Conservation (phyloP, 2,329 filamentous ascomycete genomes). For the Verticillium dahliae region DNA sequence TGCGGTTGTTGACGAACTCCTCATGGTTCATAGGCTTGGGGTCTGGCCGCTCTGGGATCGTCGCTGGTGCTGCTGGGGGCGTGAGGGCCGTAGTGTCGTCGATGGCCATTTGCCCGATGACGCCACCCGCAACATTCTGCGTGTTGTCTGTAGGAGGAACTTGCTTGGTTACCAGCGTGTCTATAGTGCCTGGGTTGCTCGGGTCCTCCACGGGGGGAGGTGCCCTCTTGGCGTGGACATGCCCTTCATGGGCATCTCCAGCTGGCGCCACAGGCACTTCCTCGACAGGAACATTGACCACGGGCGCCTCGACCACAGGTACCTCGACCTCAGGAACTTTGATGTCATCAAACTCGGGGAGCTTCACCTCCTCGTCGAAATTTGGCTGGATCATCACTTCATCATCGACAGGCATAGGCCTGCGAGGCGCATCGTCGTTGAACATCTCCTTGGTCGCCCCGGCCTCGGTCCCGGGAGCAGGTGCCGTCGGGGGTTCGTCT, state of each 20-base stretch:
- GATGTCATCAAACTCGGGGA: not conserved
- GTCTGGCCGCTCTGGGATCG: constrained; percentile 17
- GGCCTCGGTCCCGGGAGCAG: not conserved
- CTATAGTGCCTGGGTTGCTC: constrained; percentile 5
- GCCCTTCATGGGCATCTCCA: constrained; percentile 8
- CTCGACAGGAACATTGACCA: not conserved
- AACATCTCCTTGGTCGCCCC: not conserved
- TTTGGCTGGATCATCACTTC: not conserved
- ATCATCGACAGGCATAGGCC: not conserved
- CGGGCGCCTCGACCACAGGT: not conserved
- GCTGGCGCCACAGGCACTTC: not conserved
- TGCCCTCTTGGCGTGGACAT: constrained; percentile 2
- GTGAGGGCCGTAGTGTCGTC: constrained; percentile 8
- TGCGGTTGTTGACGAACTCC: constrained; percentile 42
- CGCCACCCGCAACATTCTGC: constrained; percentile 13
- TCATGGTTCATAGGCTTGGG: constrained; percentile 43
- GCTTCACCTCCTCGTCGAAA: not conserved
- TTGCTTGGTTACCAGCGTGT: constrained; percentile 16
- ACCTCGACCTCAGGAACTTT: not conserved
- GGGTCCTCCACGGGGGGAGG: constrained; percentile 5
- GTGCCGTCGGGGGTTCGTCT: not conserved
- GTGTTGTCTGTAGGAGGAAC: not conserved
- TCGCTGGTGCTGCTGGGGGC: constrained; percentile 8
- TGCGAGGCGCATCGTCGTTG: not conserved
- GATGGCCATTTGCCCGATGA: constrained; percentile 19